Conservation (phyloP, 352 stramenopile genomes). For the Nothophytophthora sp. region DNA sequence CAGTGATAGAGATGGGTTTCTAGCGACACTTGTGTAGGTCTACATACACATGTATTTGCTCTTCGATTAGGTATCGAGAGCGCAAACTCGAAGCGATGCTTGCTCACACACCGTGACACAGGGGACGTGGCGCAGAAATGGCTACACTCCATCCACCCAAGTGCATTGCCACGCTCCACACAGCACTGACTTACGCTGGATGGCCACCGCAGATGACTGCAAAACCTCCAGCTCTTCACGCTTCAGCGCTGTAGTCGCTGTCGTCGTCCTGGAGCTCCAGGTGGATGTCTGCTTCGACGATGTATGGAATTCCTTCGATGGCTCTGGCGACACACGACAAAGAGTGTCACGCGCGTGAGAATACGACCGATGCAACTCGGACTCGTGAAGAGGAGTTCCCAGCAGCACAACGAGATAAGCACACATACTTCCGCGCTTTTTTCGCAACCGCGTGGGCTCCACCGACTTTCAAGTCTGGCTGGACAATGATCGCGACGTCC, state of each 20-base stretch:
- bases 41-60: constrained; percentile 6
- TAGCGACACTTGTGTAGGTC: no score
- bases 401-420: background rate
- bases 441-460: constrained; percentile 76
- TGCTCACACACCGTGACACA: constrained; percentile 17
- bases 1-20: no score
- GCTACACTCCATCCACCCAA: no score
- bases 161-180: no score
- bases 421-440: constrained; percentile 60
- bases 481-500: constrained; percentile 79
- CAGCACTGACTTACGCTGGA: no score
- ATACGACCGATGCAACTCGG: no score
- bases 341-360: background rate
- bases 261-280: constrained; percentile 77
- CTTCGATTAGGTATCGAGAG: constrained; percentile 6
- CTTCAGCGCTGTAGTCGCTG: constrained; percentile 11
- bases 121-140: constrained; percentile 18
- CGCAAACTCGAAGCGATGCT: background rate
- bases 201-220: no score
- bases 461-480: constrained; percentile 73
- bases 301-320: constrained; percentile 79
- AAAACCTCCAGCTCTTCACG: constrained; percentile 1
- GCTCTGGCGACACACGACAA: constrained; percentile 57
- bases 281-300: constrained; percentile 81
- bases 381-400: no score